A percentile compares a stretch with the other conserved stretches of the same genome.
phyloP scores from a whole-genome alignment of 805 yeast genomes.

The Hanseniaspora lachancei region DNA sequence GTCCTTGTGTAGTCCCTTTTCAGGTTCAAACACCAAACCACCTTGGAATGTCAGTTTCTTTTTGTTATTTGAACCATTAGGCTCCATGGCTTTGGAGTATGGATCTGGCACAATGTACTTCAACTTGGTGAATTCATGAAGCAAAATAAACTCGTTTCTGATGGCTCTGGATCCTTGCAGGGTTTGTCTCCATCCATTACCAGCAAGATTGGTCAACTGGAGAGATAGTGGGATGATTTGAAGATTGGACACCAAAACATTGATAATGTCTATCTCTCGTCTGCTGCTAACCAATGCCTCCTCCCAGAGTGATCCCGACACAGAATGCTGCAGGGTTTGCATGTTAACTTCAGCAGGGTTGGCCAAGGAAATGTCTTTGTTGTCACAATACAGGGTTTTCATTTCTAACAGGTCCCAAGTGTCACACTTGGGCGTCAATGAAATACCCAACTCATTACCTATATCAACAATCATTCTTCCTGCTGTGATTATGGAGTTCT shows the following conservation, averaged over 20 bases:
- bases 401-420: conserved; percentile 90
- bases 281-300: conserved; percentile 61
- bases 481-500: conserved; percentile 56
- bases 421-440: conserved; percentile 80
- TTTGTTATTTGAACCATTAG: conserved; percentile 28
- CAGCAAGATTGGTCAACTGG: conserved; percentile 84
- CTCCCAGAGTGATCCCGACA: conserved; percentile 52
- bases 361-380: conserved; percentile 34
- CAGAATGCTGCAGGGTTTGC: conserved; percentile 49
- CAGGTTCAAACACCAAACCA: conserved; percentile 94
- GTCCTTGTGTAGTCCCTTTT: conserved; percentile 81
- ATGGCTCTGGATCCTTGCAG: conserved; percentile 92
- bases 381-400: conserved; percentile 66
- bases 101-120: conserved; percentile 83
- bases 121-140: conserved; percentile 77
- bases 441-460: conserved; percentile 89
- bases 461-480: conserved; percentile 88
- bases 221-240: conserved; percentile 82
- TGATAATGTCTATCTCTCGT: conserved; percentile 52
- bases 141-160: conserved; percentile 79
- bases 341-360: conserved; percentile 51
- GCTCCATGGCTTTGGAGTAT: conserved; percentile 32
- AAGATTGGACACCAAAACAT: conserved; percentile 64
- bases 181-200: conserved; percentile 94
- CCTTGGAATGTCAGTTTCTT: conserved; percentile 73